Conservation (phyloP, 139 green algal genomes). For the Coelastrella sp. region DNA sequence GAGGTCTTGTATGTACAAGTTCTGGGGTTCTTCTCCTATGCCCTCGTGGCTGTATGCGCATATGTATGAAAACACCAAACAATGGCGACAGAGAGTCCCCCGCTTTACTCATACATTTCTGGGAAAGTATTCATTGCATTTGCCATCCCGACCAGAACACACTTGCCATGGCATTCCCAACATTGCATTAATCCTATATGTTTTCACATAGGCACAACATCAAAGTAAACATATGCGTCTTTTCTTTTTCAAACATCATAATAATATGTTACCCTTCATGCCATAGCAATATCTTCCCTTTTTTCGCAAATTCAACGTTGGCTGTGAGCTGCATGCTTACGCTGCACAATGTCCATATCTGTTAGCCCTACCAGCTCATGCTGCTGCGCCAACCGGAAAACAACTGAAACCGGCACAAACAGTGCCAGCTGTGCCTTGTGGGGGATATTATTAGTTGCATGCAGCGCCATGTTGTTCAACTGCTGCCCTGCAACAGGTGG, state of each 20-base stretch:
- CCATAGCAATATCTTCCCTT: no score
- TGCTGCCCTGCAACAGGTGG: not conserved
- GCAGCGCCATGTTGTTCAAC: not conserved
- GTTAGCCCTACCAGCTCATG: not conserved
- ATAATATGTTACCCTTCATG: no score
- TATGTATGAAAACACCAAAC: not conserved
- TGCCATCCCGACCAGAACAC: no score
- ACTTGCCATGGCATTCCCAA: no score
- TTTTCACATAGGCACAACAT: no score
- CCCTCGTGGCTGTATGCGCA: constrained; percentile 1
- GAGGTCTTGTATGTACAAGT: not conserved
- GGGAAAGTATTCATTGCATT: no score
- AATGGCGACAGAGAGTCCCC: no score
- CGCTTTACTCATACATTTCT: no score
- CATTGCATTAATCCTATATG: no score
- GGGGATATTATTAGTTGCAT: not conserved
- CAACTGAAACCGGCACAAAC: not conserved
- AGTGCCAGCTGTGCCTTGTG: not conserved
- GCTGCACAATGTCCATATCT: not conserved
- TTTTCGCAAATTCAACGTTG: no score
- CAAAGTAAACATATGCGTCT: no score
- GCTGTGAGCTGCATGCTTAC: not conserved
- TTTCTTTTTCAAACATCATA: no score
- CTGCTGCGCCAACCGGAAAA: not conserved
- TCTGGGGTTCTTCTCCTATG: constrained; percentile 17